These are phyloP conservation scores for Serendipita indica DNA, from an alignment of 768 basidiomycete genomes.

Conservation along the genomic window DNA sequence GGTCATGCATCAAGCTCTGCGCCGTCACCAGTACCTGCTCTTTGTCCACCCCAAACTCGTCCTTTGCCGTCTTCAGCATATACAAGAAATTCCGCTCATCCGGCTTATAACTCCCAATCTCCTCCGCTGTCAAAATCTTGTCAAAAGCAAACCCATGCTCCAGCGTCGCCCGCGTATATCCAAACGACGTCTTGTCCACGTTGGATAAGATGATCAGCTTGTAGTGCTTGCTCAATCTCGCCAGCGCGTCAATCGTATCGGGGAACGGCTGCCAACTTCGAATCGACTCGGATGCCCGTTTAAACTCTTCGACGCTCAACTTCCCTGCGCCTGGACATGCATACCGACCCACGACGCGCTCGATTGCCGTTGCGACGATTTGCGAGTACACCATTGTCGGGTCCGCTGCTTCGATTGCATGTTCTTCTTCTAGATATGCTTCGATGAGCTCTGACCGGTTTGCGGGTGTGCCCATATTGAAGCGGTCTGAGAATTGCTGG, in stretches of 20 bases:
- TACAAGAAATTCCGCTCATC: constrained; percentile 38
- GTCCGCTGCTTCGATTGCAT: constrained; percentile 39
- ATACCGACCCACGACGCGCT: no score
- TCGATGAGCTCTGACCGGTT: constrained; percentile 37
- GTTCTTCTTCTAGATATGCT: constrained; percentile 40
- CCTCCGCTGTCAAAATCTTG: constrained; percentile 54
- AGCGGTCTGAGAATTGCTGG: no score
- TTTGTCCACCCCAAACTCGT: constrained; percentile 21
- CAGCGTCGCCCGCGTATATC: constrained; percentile 41
- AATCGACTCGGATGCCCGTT: constrained; percentile 30
- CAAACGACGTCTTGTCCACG: constrained; percentile 50
- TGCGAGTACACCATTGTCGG: constrained; percentile 46
- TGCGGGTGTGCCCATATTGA: no score
- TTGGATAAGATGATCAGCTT: constrained; percentile 64
- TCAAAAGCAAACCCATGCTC: constrained; percentile 43
- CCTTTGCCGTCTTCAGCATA: constrained; percentile 31
- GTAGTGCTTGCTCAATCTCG: constrained; percentile 42
- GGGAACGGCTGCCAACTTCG: constrained; percentile 49
- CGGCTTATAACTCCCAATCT: constrained; percentile 61
- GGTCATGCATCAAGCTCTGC: constrained; percentile 51
- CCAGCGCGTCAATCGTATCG: constrained; percentile 48
- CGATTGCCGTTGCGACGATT: constrained; percentile 33
- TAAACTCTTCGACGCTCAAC: constrained; percentile 19
- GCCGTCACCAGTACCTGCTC: constrained; percentile 50
- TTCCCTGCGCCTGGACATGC: constrained; percentile 22